phyloP scores from a whole-genome alignment of 768 basidiomycete genomes.

The Tricholoma hemisulphureum region DNA sequence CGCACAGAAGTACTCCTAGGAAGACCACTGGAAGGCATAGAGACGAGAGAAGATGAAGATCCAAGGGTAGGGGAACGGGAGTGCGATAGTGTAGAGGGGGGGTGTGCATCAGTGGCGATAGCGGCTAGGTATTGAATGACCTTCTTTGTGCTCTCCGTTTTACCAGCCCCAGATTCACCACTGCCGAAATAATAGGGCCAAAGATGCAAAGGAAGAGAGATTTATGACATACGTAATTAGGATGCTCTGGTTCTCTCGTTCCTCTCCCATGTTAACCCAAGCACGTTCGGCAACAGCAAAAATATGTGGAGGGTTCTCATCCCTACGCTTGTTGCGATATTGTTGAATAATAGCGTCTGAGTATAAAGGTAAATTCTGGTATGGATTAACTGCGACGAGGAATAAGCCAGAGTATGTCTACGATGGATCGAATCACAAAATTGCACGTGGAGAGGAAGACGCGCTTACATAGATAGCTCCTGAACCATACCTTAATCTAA shows the following conservation, averaged over 20 bases:
- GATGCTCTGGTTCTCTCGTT: slow-evolving; percentile 96
- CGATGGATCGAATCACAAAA: slow-evolving; percentile 5
- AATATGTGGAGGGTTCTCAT: slow-evolving; percentile 94
- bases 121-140: slow-evolving; percentile 99
- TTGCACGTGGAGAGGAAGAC: neutral
- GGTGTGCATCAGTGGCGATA: slow-evolving; percentile 82
- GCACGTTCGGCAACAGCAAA: slow-evolving; percentile 97
- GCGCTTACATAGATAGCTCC: slow-evolving; percentile 86
- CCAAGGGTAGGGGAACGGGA: slow-evolving; percentile 65
- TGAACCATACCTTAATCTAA: slow-evolving; percentile 85
- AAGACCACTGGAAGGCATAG: slow-evolving; percentile 65
- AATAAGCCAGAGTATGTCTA: slow-evolving; percentile 96
- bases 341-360: slow-evolving; percentile 84
- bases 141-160: slow-evolving; percentile 99
- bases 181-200: slow-evolving; percentile 38
- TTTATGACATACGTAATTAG: slow-evolving; percentile 81
- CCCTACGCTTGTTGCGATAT: slow-evolving; percentile 84
- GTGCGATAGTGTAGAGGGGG: slow-evolving; percentile 55
- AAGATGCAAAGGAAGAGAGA: neutral
- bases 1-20: slow-evolving; percentile 65
- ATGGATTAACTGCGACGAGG: slow-evolving; percentile 97
- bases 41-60: slow-evolving; percentile 43
- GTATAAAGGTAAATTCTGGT: slow-evolving; percentile 88
- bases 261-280: slow-evolving; percentile 98
- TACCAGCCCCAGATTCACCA: slow-evolving; percentile 98